Evolutionary conservation across 257 asterid species (phyloP), one percentile per base, ranked within the genome.

Genomic region (Rauvolfia tetraphylla): DNA sequence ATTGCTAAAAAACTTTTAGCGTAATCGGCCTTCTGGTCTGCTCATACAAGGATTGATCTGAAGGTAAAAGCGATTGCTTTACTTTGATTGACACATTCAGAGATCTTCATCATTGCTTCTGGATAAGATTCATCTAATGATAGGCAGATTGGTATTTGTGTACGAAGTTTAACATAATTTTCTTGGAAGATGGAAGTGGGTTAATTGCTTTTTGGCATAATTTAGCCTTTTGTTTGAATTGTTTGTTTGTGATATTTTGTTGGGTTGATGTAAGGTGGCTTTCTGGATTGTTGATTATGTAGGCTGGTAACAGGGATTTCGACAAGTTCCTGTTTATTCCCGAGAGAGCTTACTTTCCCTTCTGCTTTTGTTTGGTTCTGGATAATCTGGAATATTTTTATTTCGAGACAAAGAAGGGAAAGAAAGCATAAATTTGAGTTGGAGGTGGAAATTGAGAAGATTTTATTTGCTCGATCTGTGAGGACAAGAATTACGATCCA

Each of bases 311-410:
- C 86, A 87, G 44, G 89, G 72, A 84, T 75, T 46, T 76, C 79
- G 67, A 66, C 54, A 76, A 83, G 79, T 79, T 82, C 76, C 85
- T 76, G 78, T 76, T 82, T 72, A 79, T 78, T 82, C 85, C 70
- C 41, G 71, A 82, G 86, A 69, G 85, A 66, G 53, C 88, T 84
- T 84, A 83, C 88, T 88, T 90, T 90, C 96, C 95, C 96, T 90
- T 87, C 91, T 81, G 51, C 57, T 76, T 75, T 73, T 77, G 77
- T 75, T 42, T 46, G n/a, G 63, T 22, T 77, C 63, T 80, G 61
- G 79, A 72, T 51, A 78, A 78, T 66, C 78, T 76, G 65, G 58
- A 76, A 79, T 44, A 68, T 63, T 83, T 68, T 83, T 68, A 58
- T 78, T 51, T 49, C 38, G 85, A 76, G 87, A 78, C 68, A 76